These are phyloP conservation scores for Penium margaritaceum DNA, from an alignment of 139 green algal species.

Conservation along the genomic window DNA sequence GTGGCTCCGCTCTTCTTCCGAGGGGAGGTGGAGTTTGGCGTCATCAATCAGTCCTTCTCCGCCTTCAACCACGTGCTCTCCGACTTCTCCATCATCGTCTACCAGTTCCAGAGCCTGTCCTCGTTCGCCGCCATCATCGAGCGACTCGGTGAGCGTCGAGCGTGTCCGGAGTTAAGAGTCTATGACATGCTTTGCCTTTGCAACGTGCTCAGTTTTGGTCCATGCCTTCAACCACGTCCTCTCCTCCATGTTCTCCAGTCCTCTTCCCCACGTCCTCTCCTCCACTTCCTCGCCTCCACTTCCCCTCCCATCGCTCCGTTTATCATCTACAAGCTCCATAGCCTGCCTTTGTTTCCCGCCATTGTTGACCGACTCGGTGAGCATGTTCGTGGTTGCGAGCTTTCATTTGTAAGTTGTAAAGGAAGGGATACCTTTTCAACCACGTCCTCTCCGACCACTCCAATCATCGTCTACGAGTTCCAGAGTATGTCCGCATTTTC, in stretches of 20 bases:
- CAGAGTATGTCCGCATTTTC: conserved; percentile 79
- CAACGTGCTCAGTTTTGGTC: no score
- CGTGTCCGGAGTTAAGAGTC: background rate
- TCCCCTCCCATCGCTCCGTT: no score
- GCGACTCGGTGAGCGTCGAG: conserved; percentile 14
- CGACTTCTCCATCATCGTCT: conserved; percentile 90
- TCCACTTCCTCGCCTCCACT: no score
- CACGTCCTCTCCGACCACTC: conserved; percentile 91
- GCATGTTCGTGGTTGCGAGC: no score
- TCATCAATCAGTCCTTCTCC: conserved; percentile 87
- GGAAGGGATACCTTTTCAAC: no score
- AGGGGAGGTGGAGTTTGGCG: conserved; percentile 94
- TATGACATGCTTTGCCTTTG: background rate
- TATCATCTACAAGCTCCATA: no score
- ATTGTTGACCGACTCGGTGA: no score
- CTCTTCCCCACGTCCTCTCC: no score
- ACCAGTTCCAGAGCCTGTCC: conserved; percentile 86
- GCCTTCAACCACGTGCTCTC: conserved; percentile 94
- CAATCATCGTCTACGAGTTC: conserved; percentile 92
- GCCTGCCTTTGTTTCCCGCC: no score
- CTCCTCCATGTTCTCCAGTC: no score
- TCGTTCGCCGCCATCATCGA: conserved; percentile 79
- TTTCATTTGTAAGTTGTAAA: no score
- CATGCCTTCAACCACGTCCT: no score
- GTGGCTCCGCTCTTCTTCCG: conserved; percentile 91